Base-by-base conservation (phyloP, 176 grass and related monocot species). In the Lolium perenne region DNA sequence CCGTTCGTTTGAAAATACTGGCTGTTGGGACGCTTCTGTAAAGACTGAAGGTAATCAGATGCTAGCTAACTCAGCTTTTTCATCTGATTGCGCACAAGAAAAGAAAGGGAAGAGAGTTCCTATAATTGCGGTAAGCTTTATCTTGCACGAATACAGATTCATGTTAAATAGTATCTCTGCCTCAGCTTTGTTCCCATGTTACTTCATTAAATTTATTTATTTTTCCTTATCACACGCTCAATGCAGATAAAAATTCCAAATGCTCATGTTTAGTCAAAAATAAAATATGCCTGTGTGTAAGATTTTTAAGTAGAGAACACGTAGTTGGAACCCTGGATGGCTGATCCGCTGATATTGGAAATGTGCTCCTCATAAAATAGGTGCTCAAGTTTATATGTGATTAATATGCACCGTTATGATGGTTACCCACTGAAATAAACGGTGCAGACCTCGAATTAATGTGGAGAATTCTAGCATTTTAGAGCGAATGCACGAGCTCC, bases 1-100 rank as follows among this genome's bases (percentile, higher is more conserved):
- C 74, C 95, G 95, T 77, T 80, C 74, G 22, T 98, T 95, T 10
- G 95, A 98, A 85, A 88, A 86, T 79, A 93, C 82, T 68, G 95
- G 95, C 62, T 85, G 23, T 83, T 98, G 95, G 95, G 91, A 98
- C 18, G 7, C 86, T 76, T 93, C 93, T 82, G 88, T 98, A 82
- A 77, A 78, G 17, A 82, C 85, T 67, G 85, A 87, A 90, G 76
- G 72, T 40, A 68, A 95, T 80, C 83, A 43, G 50, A 81, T 88
- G 46, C 71, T 87, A 74, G 47, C 81, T 49, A 62, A 55, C 50
- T 83, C 92, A 43, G 64, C 53, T 84, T 66, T 86, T 75, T 83
- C 46, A 43, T 80, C 79, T 70, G 78, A 87, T 74, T 85, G 10
- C 80, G 21, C 69, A 82, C 76, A 85, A 74, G 75, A 77, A 82